Base-by-base conservation (phyloP, 306 rosid species). In the Dryas drummondii region DNA sequence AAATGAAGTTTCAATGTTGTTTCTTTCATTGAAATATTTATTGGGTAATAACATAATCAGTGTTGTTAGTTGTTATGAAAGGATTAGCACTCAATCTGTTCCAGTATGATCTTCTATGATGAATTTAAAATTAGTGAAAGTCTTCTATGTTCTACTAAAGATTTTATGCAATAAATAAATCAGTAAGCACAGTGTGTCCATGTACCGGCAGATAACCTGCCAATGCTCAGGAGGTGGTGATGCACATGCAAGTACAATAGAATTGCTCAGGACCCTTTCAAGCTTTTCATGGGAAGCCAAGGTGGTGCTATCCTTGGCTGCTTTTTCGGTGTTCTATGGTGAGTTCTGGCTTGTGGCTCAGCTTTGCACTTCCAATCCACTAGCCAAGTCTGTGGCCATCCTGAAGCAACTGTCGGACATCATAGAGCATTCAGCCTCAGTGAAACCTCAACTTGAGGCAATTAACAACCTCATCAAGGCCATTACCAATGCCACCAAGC, bases 221-320 rank as follows among this genome's bases (percentile, higher is more conserved):
- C 88, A 90, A 85, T 78, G 93, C 75, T 86, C 88, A 0, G 87
- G 87, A 16, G 86, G 89, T n/a, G 81, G 85, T 27, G 98, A 96
- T 84, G 89, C 88, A 60, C 96, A 90, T 78, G 81, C 80, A 42
- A 81, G 91, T 61, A 85, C 97, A 1, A 79, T 90, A 84, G 88
- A 81, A 71, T 46, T 90, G 59, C 82, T 92, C 76, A 86, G 82
- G 78, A 78, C 74, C 68, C 86, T 92, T 32, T 81, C 96, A 3
- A 85, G 66, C 80, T 92, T 89, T 73, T 65, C 93, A 37, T 92
- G 98, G 98, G 98, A 94, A 81, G 89, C 93, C 55, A 94, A 94
- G 86, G 89, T 90, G 69, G 99, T 87, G 64, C 57, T 92, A 56
- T 44, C 93, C 66, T 65, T 96, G 14, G 98, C 97, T n/a, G 96